Conservation (phyloP, 495 filamentous ascomycete species). For the Podospora comata region DNA sequence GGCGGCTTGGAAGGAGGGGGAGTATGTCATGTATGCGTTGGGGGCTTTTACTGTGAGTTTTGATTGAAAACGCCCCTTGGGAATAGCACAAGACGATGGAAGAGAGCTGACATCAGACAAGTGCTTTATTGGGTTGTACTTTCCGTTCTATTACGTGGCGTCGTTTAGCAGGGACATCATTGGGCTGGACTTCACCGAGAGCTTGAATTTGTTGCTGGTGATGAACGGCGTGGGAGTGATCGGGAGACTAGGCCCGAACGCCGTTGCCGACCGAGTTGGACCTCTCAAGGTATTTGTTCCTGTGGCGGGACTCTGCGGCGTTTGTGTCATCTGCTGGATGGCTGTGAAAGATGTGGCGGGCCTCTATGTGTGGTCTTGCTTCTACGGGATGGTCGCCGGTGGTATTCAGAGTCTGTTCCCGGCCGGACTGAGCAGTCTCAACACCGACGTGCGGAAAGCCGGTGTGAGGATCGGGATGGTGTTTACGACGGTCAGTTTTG, state of each 20-base stretch:
- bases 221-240: constrained; percentile 67
- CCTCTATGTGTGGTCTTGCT: constrained; percentile 57
- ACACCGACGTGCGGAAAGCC: constrained; percentile 61
- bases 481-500: constrained; percentile 70
- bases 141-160: constrained; percentile 72
- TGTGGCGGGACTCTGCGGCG: constrained; percentile 48
- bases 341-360: constrained; percentile 48
- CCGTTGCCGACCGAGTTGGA: constrained; percentile 58
- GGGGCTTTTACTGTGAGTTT: constrained; percentile 5
- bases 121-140: constrained; percentile 72
- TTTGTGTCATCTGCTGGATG: constrained; percentile 62
- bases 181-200: constrained; percentile 47
- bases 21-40: constrained; percentile 33
- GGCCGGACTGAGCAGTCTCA: constrained; percentile 58
- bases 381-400: constrained; percentile 65
- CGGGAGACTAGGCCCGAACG: constrained; percentile 62
- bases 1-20: constrained; percentile 42
- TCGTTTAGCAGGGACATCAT: constrained; percentile 54
- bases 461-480: constrained; percentile 78
- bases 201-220: constrained; percentile 66
- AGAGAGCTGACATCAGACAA: constrained; percentile 3
- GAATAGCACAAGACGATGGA: neutral
- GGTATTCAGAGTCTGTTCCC: constrained; percentile 68
- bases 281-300: constrained; percentile 63
- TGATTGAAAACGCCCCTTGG: too few species aligned